Evolutionary conservation across 2,329 filamentous ascomycete genomes (phyloP).

Genomic region (Trichoderma semiorbis): DNA sequence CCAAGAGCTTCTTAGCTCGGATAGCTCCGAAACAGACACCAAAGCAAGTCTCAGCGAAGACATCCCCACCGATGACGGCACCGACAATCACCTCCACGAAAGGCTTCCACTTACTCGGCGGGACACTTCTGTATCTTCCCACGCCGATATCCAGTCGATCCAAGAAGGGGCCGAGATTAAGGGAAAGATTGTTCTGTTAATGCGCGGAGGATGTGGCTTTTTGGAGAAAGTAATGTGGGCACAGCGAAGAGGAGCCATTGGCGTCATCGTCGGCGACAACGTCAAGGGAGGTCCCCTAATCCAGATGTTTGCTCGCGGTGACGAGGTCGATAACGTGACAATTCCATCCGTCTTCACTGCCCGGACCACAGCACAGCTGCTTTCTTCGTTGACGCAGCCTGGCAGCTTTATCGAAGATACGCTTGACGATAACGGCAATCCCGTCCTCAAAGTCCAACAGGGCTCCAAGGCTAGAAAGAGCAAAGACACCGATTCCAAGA

Average conservation of each 20-base stretch:
- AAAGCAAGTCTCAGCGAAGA: conserved; percentile 16
- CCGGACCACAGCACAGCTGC: conserved; percentile 85
- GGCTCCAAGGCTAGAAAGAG: conserved; percentile 40
- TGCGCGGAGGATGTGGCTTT: conserved; percentile 92
- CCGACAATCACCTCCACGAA: conserved; percentile 78
- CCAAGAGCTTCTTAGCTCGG: conserved; percentile 24
- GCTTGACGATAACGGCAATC: conserved; percentile 58
- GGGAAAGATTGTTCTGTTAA: conserved; percentile 88
- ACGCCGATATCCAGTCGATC: conserved; percentile 87
- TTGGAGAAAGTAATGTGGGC: conserved; percentile 97
- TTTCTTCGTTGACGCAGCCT: conserved; percentile 80
- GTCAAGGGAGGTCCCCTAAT: conserved; percentile 83
- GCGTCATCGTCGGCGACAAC: conserved; percentile 91
- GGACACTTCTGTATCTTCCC: conserved; percentile 43
- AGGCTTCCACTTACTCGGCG: conserved; percentile 34
- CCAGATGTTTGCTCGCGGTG: conserved; percentile 97
- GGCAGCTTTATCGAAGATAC: conserved; percentile 61
- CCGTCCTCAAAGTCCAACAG: conserved; percentile 52
- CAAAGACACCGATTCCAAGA: conserved; percentile 27
- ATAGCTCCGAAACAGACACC: conserved; percentile 28
- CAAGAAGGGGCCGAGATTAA: conserved; percentile 90
- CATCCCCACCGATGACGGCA: conserved; percentile 62
- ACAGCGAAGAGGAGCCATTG: conserved; percentile 82
- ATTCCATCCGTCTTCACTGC: conserved; percentile 95
- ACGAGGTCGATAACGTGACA: conserved; percentile 83